A percentile compares a stretch with the other conserved stretches of the same genome.
phyloP scores from a whole-genome alignment of 331 rosid species.

The Quercus tomentella region DNA sequence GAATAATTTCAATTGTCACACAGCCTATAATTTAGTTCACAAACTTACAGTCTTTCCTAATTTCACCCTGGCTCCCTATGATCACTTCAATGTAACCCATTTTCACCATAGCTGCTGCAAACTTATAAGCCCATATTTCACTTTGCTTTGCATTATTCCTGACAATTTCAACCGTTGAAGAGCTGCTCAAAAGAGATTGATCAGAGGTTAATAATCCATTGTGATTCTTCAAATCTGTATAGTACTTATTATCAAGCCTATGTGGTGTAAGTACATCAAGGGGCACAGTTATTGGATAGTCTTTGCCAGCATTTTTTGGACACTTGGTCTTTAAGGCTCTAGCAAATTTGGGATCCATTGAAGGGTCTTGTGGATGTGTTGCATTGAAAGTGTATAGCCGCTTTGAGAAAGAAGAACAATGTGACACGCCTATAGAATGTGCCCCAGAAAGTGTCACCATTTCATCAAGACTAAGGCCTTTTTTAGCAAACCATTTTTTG shows the following conservation, averaged over 20 bases:
- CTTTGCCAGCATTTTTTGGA: not conserved
- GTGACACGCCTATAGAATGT: not conserved
- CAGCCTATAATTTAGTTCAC: conserved; percentile 16
- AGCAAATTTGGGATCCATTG: not conserved
- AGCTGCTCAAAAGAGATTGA: too few species aligned
- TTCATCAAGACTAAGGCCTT: too few species aligned
- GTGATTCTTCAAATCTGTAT: too few species aligned
- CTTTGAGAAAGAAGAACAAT: not conserved
- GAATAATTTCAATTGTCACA: too few species aligned
- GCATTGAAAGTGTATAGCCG: not conserved
- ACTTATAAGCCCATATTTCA: conserved; percentile 35
- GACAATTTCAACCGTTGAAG: too few species aligned
- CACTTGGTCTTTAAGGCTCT: not conserved
- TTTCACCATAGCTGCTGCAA: conserved; percentile 44
- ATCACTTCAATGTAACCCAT: conserved; percentile 47
- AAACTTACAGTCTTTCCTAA: conserved; percentile 25
- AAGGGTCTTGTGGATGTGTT: not conserved
- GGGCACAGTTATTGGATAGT: not conserved
- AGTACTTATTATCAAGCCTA: too few species aligned
- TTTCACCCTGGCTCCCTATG: conserved; percentile 34
- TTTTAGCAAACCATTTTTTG: not conserved
- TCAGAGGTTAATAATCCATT: too few species aligned
- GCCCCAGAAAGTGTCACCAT: conserved; percentile 30
- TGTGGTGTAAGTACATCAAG: not conserved
- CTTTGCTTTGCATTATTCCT: not conserved